Conservation (phyloP, 139 green algal genomes). For the Eudorina sp. region DNA sequence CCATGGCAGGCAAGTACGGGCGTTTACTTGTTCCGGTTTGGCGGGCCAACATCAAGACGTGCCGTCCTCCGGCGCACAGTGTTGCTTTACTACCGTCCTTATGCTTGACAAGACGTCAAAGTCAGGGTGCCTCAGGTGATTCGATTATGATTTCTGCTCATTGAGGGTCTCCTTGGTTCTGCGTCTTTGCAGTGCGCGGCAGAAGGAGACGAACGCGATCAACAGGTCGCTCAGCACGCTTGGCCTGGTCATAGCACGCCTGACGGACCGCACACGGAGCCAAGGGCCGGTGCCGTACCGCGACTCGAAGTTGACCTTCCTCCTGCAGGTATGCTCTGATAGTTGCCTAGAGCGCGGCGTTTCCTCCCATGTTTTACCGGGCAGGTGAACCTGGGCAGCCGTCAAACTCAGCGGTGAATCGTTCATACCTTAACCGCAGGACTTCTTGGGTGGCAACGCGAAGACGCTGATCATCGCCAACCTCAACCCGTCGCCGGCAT, state of each 20-base stretch:
- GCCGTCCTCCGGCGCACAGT: too few species aligned
- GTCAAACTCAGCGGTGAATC: too few species aligned
- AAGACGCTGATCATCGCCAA: constrained; percentile 96
- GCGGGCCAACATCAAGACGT: too few species aligned
- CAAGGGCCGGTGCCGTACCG: constrained; percentile 90
- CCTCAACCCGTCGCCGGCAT: constrained; percentile 75
- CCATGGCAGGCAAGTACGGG: constrained; percentile 48
- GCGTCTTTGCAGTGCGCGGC: constrained; percentile 39
- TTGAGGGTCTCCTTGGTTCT: too few species aligned
- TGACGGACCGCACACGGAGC: constrained; percentile 53
- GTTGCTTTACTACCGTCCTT: too few species aligned
- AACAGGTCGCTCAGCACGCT: constrained; percentile 95
- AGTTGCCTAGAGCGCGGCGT: too few species aligned
- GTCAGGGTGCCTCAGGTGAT: too few species aligned
- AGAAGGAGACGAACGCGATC: constrained; percentile 85
- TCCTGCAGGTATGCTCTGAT: constrained; percentile 90
- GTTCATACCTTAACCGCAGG: constrained; percentile 61
- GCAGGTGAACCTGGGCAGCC: too few species aligned
- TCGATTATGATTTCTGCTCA: too few species aligned
- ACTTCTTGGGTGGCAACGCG: constrained; percentile 94
- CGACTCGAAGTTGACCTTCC: constrained; percentile 96
- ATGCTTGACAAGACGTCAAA: too few species aligned
- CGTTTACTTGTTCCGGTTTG: too few species aligned
- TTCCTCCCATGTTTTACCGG: too few species aligned
- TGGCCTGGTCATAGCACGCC: constrained; percentile 91